These are phyloP conservation scores for Exophiala spinifera DNA, from an alignment of 2,329 filamentous ascomycete genomes.

Conservation along the genomic window DNA sequence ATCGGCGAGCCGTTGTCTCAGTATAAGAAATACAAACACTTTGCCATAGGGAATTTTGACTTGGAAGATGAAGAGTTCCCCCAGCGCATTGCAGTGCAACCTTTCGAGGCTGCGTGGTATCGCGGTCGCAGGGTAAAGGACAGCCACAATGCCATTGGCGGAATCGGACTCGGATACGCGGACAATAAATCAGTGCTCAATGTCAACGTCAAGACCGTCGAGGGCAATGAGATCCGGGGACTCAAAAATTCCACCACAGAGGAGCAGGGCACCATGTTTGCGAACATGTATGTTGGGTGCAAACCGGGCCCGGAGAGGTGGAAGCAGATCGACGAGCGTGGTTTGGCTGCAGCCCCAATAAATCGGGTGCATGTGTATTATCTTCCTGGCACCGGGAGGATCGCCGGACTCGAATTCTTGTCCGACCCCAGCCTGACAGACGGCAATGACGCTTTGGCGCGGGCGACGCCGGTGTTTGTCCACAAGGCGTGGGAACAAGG, in stretches of 20 bases:
- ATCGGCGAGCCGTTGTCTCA: slow-evolving; percentile 2
- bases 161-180: slow-evolving; percentile 1
- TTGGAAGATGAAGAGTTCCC: slow-evolving; percentile 5
- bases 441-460: neutral
- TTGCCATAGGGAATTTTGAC: slow-evolving; percentile 7
- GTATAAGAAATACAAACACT: slow-evolving; percentile 4
- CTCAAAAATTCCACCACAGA: neutral
- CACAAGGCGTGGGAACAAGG: slow-evolving; percentile 4
- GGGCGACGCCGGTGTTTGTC: neutral
- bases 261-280: neutral
- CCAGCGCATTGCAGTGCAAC: slow-evolving; percentile 1
- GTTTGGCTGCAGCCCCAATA: neutral
- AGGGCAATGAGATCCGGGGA: neutral
- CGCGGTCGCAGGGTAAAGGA: neutral
- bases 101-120: neutral
- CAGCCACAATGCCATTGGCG: slow-evolving; percentile 4
- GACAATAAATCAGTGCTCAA: neutral
- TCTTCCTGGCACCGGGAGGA: neutral
- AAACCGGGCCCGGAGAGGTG: neutral
- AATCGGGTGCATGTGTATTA: slow-evolving; percentile 3
- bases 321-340: slow-evolving; percentile 4
- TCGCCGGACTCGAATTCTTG: slow-evolving; percentile 1
- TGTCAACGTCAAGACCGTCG: neutral
- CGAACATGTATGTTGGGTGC: slow-evolving; percentile 1
- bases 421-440: neutral